phyloP scores from a whole-genome alignment of 169 alveolate genomes.

The Amoebophrya sp. region DNA sequence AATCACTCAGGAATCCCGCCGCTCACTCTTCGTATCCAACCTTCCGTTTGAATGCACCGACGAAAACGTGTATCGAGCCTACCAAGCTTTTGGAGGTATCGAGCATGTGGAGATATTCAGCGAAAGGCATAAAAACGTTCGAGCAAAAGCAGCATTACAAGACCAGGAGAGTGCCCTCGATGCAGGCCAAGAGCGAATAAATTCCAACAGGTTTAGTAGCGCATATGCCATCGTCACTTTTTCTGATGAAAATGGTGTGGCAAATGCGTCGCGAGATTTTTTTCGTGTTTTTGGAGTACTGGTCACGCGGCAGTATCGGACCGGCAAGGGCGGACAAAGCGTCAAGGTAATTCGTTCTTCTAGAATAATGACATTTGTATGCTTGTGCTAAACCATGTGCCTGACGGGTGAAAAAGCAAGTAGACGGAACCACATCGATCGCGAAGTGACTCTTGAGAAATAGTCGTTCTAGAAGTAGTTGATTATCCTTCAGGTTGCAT shows the following conservation, averaged over 20 bases:
- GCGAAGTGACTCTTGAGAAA: too few species aligned
- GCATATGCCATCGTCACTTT: neutral
- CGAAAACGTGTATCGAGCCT: neutral
- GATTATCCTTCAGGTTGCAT: too few species aligned
- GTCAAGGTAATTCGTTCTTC: too few species aligned
- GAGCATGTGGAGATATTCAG: neutral
- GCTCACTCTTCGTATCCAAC: neutral
- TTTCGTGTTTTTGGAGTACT: neutral
- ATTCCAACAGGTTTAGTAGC: neutral
- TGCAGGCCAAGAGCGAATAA: neutral
- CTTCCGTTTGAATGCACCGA: neutral
- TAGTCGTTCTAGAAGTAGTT: too few species aligned
- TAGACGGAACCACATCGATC: too few species aligned
- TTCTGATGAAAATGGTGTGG: neutral
- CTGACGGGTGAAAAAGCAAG: too few species aligned
- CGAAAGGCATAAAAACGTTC: neutral
- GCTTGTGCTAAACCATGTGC: too few species aligned
- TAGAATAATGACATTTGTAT: too few species aligned
- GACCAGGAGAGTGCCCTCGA: neutral
- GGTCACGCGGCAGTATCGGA: neutral
- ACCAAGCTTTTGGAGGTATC: neutral
- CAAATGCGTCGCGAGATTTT: constrained; percentile 7
- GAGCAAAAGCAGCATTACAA: neutral
- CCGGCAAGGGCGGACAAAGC: too few species aligned
- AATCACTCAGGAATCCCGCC: neutral